These are phyloP conservation scores for Boletus sensibilis DNA, from an alignment of 768 basidiomycete species.

Conservation along the genomic window DNA sequence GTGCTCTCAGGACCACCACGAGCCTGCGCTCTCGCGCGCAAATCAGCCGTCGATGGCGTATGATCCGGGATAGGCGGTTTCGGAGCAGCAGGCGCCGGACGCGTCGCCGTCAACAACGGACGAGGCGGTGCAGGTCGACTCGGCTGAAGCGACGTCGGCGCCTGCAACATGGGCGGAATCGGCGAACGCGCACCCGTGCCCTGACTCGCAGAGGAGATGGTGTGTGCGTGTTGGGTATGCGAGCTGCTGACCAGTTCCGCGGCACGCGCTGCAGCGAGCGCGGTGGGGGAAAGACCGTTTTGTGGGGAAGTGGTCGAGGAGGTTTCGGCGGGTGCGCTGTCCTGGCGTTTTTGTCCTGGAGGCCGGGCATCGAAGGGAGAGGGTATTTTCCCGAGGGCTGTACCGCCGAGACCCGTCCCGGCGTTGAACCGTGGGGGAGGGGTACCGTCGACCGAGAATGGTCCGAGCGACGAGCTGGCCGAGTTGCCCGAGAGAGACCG, in stretches of 20 bases:
- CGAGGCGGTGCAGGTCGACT: constrained; percentile 69
- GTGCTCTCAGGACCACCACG: constrained; percentile 45
- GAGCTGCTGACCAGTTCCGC: constrained; percentile 63
- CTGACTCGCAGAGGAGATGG: constrained; percentile 37
- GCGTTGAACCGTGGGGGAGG: constrained; percentile 84
- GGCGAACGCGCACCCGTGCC: constrained; percentile 26
- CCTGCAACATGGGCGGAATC: constrained; percentile 26
- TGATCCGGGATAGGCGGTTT: constrained; percentile 43
- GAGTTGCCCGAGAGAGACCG: constrained; percentile 23
- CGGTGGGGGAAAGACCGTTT: constrained; percentile 42
- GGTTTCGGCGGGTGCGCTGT: constrained; percentile 41
- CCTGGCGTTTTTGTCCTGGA: constrained; percentile 42
- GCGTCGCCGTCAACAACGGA: constrained; percentile 55
- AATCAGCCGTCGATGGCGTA: constrained; percentile 62
- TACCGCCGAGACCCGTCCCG: constrained; percentile 87
- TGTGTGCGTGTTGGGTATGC: constrained; percentile 40
- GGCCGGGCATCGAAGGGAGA: constrained; percentile 39
- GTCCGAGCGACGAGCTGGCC: constrained; percentile 31
- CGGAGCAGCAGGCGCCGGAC: constrained; percentile 54
- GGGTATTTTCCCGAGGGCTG: constrained; percentile 44
- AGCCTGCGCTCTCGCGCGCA: constrained; percentile 62
- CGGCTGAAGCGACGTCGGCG: constrained; percentile 46
- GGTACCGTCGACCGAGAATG: constrained; percentile 34
- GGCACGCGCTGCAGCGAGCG: constrained; percentile 53
- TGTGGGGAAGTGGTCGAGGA: constrained; percentile 27